Evolutionary conservation across 495 filamentous ascomycete species (phyloP).

Genomic region (Penicillium bialowiezense): DNA sequence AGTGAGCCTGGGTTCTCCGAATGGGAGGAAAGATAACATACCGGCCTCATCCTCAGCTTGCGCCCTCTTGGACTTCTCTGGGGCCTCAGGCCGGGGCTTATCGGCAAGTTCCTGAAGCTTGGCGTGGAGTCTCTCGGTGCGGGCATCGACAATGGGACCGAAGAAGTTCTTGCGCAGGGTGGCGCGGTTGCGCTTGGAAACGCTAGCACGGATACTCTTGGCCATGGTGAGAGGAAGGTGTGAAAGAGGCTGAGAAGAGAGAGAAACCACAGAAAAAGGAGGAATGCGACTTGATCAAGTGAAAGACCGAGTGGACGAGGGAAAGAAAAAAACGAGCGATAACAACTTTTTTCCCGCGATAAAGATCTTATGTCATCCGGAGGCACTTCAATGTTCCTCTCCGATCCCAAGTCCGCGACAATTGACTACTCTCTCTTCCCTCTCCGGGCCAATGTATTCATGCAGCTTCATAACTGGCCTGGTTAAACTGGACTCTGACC

Average conservation of each 20-base stretch:
- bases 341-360: constrained; percentile 21
- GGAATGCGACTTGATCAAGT: too few species aligned
- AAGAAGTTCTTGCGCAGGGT: constrained; percentile 75
- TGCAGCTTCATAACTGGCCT: constrained; percentile 12
- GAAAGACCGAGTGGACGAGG: constrained; percentile 1
- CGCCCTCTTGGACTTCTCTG: constrained; percentile 24
- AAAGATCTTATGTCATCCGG: constrained; percentile 42
- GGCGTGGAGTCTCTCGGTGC: constrained; percentile 73
- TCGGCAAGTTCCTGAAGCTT: constrained; percentile 73
- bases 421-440: not conserved
- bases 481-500: constrained; percentile 16
- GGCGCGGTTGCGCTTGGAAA: constrained; percentile 73
- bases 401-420: constrained; percentile 6
- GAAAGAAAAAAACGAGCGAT: not conserved
- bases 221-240: constrained; percentile 58
- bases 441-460: constrained; percentile 21
- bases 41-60: constrained; percentile 19
- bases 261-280: too few species aligned
- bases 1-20: not conserved
- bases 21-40: constrained; percentile 17
- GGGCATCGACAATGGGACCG: constrained; percentile 69
- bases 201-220: constrained; percentile 72
- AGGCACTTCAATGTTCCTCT: constrained; percentile 21
- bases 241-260: not conserved
- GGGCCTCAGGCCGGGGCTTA: constrained; percentile 50